These are phyloP conservation scores for Harringtonia aguacate DNA, from an alignment of 2,329 filamentous ascomycete genomes.

Conservation along the genomic window DNA sequence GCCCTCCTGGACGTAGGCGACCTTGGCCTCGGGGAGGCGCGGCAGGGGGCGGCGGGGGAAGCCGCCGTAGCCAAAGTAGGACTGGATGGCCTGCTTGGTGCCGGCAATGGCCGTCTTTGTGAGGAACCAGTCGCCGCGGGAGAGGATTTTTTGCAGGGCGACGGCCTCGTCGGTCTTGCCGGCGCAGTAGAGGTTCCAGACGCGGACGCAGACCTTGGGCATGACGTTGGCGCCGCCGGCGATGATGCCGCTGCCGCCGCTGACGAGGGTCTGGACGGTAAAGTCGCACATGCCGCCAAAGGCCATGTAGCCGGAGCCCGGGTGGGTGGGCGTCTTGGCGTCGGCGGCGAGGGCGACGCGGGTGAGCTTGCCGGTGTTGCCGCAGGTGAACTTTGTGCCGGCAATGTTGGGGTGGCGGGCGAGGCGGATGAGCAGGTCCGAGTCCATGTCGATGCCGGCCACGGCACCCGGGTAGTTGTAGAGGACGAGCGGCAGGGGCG, in stretches of 20 bases:
- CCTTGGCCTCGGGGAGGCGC: constrained; percentile 47
- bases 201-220: constrained; percentile 67
- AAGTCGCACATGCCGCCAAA: constrained; percentile 86
- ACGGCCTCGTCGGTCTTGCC: constrained; percentile 68
- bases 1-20: constrained; percentile 41
- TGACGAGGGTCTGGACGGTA: constrained; percentile 68
- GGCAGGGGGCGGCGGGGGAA: constrained; percentile 64
- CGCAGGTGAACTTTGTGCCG: constrained; percentile 87
- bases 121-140: constrained; percentile 70
- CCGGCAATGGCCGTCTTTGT: constrained; percentile 76
- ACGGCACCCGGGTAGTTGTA: constrained; percentile 92
- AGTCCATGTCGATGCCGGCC: constrained; percentile 81
- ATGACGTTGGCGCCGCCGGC: constrained; percentile 78
- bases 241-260: constrained; percentile 74
- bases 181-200: constrained; percentile 65
- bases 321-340: constrained; percentile 53
- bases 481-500: constrained; percentile 67
- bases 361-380: constrained; percentile 81
- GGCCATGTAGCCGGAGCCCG: constrained; percentile 65
- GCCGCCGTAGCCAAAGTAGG: constrained; percentile 72
- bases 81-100: constrained; percentile 76
- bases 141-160: constrained; percentile 65
- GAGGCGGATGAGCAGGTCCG: constrained; percentile 71
- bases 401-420: constrained; percentile 74
- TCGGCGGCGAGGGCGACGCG: constrained; percentile 64